These are phyloP conservation scores for Nitzschia sp. DNA, from an alignment of 108 stramenopile species.

Conservation along the genomic window DNA sequence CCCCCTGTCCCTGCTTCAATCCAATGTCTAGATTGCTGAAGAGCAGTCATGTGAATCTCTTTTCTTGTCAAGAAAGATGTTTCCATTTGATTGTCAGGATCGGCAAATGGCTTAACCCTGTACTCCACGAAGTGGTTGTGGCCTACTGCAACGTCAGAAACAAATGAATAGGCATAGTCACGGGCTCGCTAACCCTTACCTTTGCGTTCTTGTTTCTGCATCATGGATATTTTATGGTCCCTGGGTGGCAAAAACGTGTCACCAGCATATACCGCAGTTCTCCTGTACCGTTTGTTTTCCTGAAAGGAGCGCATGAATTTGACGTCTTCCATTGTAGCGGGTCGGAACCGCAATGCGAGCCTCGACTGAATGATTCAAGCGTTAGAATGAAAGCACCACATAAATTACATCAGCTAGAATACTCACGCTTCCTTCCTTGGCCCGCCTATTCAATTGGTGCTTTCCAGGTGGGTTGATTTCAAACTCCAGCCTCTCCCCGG, in stretches of 20 bases:
- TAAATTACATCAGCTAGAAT: neutral
- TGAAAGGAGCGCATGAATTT: constrained; percentile 16
- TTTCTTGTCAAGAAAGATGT: constrained; percentile 46
- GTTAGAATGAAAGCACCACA: neutral
- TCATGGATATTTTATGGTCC: constrained; percentile 1
- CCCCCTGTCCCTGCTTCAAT: constrained; percentile 63
- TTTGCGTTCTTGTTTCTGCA: constrained; percentile 1
- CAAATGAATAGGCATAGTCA: neutral
- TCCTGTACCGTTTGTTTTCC: constrained; percentile 3
- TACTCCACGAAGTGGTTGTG: constrained; percentile 21
- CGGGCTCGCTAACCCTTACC: neutral
- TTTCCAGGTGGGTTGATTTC: neutral
- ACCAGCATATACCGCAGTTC: constrained; percentile 18
- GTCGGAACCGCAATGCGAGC: constrained; percentile 23
- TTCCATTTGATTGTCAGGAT: constrained; percentile 53
- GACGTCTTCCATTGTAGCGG: constrained; percentile 18
- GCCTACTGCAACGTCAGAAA: neutral
- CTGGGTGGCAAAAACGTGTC: constrained; percentile 11
- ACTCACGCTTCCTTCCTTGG: constrained; percentile 1
- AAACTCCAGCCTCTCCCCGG: constrained; percentile 53
- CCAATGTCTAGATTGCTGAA: constrained; percentile 56
- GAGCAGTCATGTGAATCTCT: constrained; percentile 46
- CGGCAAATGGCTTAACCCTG: constrained; percentile 59
- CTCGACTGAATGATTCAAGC: neutral
- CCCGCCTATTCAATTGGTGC: neutral